Evolutionary conservation across 2,329 filamentous ascomycete genomes (phyloP), one percentile per base, ranked within the genome.

Genomic region (Microcera coccophila): DNA sequence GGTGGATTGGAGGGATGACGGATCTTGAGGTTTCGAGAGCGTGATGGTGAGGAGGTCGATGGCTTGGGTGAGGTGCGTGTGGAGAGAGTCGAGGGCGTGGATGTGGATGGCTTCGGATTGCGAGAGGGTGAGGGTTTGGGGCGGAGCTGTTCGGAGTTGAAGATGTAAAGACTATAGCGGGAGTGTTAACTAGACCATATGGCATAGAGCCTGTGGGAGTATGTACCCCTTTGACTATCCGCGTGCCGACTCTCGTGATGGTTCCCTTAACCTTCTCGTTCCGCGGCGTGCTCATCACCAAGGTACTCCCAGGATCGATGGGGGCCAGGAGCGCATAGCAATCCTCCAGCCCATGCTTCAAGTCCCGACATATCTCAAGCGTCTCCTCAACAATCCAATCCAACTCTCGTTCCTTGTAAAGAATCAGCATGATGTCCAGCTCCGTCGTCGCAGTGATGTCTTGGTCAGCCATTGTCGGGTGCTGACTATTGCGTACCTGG

Each of bases 251-350:
- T 41, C 93, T 81, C 1, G 91, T 97, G 47, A 97, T 81, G 57
- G 89, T 87, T 15, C 93, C 93, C 66, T 98, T 98, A 49, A 97
- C 82, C 53, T 79, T 82, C 70, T 98, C 93, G 42, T 88, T 91
- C 42, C 90, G 81, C 42, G 85, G 78, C 12, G 90, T 94, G 48
- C 87, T 93, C 53, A 98, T 77, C 21, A 93, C 90, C 20, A 98
- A 79, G 1, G 91, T 98, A 56, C 84, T 90, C 8, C 90, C 90
- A 1, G 85, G 83, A 60, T 95, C 89, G 50, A 84, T 78, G 2
- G 91, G 90, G 7, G 89, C 85, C 21, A 98, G 81, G 18, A 97
- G 78, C 15, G 85, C 82, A 54, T 90, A 88, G 68, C 90, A 96
- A 67, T 96, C 90, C 62, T 93, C 83, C 3, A 97, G 79, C 45